phyloP scores from a whole-genome alignment of 345 rosid species.

The Dipteronia dyeriana region DNA sequence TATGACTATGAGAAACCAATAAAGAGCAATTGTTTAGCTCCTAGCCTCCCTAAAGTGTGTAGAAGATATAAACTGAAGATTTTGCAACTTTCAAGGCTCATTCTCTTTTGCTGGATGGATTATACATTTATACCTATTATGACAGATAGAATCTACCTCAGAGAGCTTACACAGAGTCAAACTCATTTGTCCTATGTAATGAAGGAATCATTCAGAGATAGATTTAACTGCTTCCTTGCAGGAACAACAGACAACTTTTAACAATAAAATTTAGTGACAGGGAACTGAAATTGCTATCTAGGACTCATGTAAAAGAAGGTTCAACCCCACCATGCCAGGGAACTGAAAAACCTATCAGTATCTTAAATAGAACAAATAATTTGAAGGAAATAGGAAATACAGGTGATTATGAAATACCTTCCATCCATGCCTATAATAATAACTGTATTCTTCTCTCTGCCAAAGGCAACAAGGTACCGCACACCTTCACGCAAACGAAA shows the following conservation, averaged over 20 bases:
- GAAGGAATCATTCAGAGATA: too few species aligned
- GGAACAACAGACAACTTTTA: not conserved
- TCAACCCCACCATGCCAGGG: not conserved
- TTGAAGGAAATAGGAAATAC: not conserved
- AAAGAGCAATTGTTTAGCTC: too few species aligned
- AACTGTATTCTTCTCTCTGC: conserved; percentile 51
- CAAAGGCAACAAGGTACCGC: conserved; percentile 52
- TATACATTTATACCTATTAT: not conserved
- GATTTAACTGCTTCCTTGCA: not conserved
- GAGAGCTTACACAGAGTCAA: too few species aligned
- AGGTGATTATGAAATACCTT: conserved; percentile 34
- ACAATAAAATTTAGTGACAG: not conserved
- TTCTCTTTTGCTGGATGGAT: not conserved
- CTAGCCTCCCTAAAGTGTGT: too few species aligned
- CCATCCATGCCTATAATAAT: conserved; percentile 58
- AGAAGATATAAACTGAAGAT: not conserved
- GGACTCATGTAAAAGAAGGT: not conserved
- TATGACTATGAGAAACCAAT: too few species aligned
- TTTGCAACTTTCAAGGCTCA: not conserved
- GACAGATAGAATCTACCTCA: too few species aligned
- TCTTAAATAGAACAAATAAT: not conserved
- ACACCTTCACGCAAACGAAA: conserved; percentile 49
- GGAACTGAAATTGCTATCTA: not conserved
- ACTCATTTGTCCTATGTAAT: too few species aligned
- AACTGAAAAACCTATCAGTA: not conserved